Evolutionary conservation across 2,329 filamentous ascomycete species (phyloP), one percentile per base, ranked within the genome.

Genomic region (Trichoderma sp.): DNA sequence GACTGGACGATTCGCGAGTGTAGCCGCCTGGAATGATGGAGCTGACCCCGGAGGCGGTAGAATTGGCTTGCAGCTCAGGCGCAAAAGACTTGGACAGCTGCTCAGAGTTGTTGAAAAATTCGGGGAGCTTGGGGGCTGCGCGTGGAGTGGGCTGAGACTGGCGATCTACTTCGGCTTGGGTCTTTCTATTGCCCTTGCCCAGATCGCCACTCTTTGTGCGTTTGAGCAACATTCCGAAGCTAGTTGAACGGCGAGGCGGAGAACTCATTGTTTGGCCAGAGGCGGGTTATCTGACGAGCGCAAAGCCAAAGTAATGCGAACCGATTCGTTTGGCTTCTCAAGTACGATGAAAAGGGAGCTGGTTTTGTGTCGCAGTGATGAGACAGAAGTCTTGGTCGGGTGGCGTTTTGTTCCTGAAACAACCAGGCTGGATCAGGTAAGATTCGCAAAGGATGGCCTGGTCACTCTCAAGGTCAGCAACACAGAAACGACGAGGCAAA

Each of bases 191-290:
- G 72, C 82, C 83, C 74, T 87, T 87, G 73, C 84, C 85, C 69
- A 91, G 78, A 72, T 92, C 89, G 70, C 86, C 86, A 69, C 89
- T 91, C 77, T 91, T 91, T 77, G 86, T 86, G 74, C 90, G 87
- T 79, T 89, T 86, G 71, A 91, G 84, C 76, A 92, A 86, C 80
- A 86, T 85, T 75, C 83, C 83, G 80, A 86, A 81, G 75, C 82
- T 85, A 72, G 84, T 75, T 69, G 77, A 77, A 72, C 75, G 78
- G 72, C 75, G 78, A 73, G 76, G 73, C 66, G 55, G 68, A 34
- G 72, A 70, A 73, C 73, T 77, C 75, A 78, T 78, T 55, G 24
- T 68, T 43, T 55, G 24, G n/a, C 34, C 37, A 28, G 54, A 21
- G 64, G 43, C 21, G 24, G 28, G 28, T 51, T 59, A 43, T 43